These are phyloP conservation scores for Leccinum griseonigrum DNA, from an alignment of 1,284 basidiomycete genomes.

Conservation along the genomic window DNA sequence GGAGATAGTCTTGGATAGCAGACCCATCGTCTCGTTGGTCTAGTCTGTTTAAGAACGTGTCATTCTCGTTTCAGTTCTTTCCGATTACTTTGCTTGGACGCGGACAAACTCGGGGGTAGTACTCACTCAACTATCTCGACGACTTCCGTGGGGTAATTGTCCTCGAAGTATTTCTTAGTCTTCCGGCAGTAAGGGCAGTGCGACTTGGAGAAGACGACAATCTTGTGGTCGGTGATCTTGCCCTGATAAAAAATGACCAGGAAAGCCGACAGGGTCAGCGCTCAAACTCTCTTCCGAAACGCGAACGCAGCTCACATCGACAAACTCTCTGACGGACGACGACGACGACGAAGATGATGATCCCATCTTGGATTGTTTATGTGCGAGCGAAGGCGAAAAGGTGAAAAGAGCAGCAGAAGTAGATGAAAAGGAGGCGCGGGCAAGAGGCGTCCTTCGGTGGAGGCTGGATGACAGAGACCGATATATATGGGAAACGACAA, in stretches of 20 bases:
- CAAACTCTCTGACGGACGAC: conserved; percentile 39
- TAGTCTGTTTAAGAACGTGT: conserved; percentile 10
- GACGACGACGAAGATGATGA: not conserved
- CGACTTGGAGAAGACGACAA: conserved; percentile 71
- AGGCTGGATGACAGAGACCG: conserved; percentile 15
- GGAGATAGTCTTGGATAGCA: conserved; percentile 26
- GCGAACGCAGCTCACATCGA: conserved; percentile 35
- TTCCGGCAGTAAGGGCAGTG: conserved; percentile 60
- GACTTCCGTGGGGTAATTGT: conserved; percentile 46
- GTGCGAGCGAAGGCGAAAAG: conserved; percentile 3
- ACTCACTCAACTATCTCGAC: conserved; percentile 61
- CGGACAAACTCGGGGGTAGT: not conserved
- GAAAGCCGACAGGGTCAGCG: not conserved
- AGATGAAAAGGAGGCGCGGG: conserved; percentile 1
- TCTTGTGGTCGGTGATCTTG: conserved; percentile 53
- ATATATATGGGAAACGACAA: conserved; percentile 24
- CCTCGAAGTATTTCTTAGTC: conserved; percentile 56
- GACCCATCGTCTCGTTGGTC: conserved; percentile 17
- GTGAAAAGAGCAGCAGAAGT: not conserved
- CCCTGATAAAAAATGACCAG: conserved; percentile 34
- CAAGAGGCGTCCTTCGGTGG: conserved; percentile 2
- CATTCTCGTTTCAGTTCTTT: not conserved
- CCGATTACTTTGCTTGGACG: not conserved
- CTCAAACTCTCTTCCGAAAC: not conserved
- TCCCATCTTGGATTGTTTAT: conserved; percentile 15